These are phyloP conservation scores for Beta corolliflora DNA, from an alignment of 179 eudicot species.

Conservation along the genomic window DNA sequence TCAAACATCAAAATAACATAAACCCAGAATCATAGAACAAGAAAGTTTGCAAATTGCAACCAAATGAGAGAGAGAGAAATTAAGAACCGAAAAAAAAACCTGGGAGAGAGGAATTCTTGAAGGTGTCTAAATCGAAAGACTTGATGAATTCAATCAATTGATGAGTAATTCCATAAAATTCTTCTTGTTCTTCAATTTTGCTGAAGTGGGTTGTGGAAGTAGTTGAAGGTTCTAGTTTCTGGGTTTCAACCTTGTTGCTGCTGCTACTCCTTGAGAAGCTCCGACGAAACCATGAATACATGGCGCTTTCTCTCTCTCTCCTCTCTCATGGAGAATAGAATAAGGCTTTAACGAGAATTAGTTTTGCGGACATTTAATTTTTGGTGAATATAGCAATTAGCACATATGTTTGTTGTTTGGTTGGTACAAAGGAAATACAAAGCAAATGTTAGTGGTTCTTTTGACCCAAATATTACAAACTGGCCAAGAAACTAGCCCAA, in stretches of 20 bases:
- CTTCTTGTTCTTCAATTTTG: conserved; percentile 38
- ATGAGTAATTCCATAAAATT: conserved; percentile 58
- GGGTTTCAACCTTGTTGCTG: conserved; percentile 24
- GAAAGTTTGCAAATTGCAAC: not conserved
- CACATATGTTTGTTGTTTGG: no score
- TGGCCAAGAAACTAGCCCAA: not conserved
- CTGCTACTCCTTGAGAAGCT: conserved; percentile 32
- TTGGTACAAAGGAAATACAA: no score
- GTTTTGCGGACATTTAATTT: not conserved
- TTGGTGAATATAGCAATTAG: no score
- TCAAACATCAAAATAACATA: not conserved
- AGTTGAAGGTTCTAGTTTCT: conserved; percentile 10
- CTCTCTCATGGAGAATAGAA: not conserved
- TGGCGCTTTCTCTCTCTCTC: conserved; percentile 15
- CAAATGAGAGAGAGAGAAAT: not conserved
- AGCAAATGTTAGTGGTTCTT: not conserved
- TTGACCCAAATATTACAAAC: not conserved
- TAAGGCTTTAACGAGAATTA: not conserved
- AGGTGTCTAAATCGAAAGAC: conserved; percentile 68
- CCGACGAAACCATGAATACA: conserved; percentile 63
- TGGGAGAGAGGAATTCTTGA: conserved; percentile 52
- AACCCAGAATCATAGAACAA: conserved; percentile 15
- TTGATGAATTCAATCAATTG: conserved; percentile 63
- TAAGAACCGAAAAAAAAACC: conserved; percentile 3
- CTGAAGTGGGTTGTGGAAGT: not conserved